Conservation (phyloP, 1,284 basidiomycete species). For the Erythrobasidium hasegawianum region DNA sequence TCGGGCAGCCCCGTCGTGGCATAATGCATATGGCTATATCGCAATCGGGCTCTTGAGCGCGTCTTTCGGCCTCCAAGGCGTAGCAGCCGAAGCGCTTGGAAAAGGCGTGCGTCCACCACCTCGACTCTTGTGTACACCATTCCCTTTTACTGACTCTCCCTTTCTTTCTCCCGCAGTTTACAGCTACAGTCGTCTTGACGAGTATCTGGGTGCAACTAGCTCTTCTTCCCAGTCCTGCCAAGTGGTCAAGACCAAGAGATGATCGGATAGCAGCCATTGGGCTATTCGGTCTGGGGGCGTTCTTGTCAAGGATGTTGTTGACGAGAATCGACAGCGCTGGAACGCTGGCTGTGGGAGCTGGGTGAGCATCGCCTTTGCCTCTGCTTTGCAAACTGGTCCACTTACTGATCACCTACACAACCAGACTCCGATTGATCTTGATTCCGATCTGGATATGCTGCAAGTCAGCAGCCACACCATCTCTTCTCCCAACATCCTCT, state of each 20-base stretch:
- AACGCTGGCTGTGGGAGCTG: slow-evolving; percentile 15
- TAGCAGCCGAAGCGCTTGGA: slow-evolving; percentile 23
- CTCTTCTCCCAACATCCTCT: neutral
- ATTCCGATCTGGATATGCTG: slow-evolving; percentile 10
- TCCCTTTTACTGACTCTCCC: neutral
- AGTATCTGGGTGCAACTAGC: slow-evolving; percentile 27
- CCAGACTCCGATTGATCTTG: slow-evolving; percentile 9
- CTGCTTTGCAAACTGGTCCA: neutral
- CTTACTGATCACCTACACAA: neutral
- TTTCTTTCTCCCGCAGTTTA: too few species aligned
- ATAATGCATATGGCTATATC: slow-evolving; percentile 20
- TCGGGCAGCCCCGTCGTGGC: slow-evolving; percentile 25
- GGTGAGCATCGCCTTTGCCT: slow-evolving; percentile 3
- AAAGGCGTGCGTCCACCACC: slow-evolving; percentile 16
- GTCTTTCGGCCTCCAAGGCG: slow-evolving; percentile 30
- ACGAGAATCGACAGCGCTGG: slow-evolving; percentile 16
- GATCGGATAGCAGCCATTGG: slow-evolving; percentile 15
- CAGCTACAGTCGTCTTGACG: slow-evolving; percentile 29
- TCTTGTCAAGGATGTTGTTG: slow-evolving; percentile 10
- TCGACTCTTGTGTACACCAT: neutral
- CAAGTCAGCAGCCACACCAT: neutral
- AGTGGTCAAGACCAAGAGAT: slow-evolving; percentile 18
- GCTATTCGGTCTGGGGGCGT: slow-evolving; percentile 19
- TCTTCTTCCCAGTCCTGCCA: slow-evolving; percentile 11
- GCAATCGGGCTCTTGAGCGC: slow-evolving; percentile 25